Base-by-base conservation (phyloP, 2,329 filamentous ascomycete genomes). In the Ophiosphaerella narmari region DNA sequence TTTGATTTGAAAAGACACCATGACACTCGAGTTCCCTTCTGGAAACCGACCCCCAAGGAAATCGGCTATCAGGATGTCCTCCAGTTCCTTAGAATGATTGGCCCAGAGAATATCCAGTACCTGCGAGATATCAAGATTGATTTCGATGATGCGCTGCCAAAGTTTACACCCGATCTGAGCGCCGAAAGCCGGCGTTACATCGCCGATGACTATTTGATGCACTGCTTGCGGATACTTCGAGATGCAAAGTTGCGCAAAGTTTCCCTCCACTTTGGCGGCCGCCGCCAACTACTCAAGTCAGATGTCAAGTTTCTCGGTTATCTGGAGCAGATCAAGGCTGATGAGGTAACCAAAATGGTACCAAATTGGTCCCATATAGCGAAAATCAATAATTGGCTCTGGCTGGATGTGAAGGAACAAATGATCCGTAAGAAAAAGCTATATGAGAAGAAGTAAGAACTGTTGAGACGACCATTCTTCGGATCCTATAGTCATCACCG, bases 141-240 rank as follows among this genome's bases (percentile, higher is more conserved):
- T 14, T 74, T 81, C 39, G 75, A 76, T 36, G 79, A 82, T 50
- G 77, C 77, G 0, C 62, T 65, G 5, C 75, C 73, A 3, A 74
- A 71, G 16, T 62, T 75, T 11, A 75, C 75, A 36, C 73, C 75
- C 0, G 61, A 74, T 43, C 57, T 52, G 37, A 68, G 63, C 40
- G 66, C 71, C 41, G 75, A 80, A 47, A 66, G 76, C 33, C 76
- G 78, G n/a, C 75, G 77, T 23, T 82, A 77, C 50, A 71, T 80
- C 40, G 70, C 77, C 38, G 78, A 82, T 54, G 70, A 76, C 7
- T 70, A 76, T 33, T 60, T 82, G 35, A 70, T 78, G 35, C 74
- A 76, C 23, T 72, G 75, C 31, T 65, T 82, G 7, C 74, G 75
- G 6, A 68, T 77, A 34, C 67, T 82, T 12, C 67, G 71, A 7